Base-by-base conservation (phyloP, 2,329 filamentous ascomycete species). In the Zymoseptoria pseudotritici region DNA sequence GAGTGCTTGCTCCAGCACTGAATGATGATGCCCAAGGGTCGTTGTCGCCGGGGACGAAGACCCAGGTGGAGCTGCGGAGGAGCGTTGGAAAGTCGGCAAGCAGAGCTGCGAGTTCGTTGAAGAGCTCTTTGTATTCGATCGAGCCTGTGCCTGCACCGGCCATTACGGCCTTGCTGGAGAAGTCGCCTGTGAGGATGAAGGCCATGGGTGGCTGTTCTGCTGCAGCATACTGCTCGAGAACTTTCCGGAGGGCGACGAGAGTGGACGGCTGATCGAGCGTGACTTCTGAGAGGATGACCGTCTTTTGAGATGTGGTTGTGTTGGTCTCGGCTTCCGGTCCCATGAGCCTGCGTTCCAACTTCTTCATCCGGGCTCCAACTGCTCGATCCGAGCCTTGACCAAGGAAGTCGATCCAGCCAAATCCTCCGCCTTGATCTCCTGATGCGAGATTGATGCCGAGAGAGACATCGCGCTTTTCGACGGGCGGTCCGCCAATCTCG, bases 331-430 rank as follows among this genome's bases (percentile, higher is more conserved):
- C 42, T 62, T 67, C 46, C 1, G 65, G 58, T 7, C 69, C 72
- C 5, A 93, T 77, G 2, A 94, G 78, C 54, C 86, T 83, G 42
- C 84, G 80, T 71, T 96, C 89, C 0, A 97, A 80, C 61, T 83
- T 86, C 58, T 90, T 85, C 93, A 97, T 97, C 59, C 88, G 87
- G 1, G 83, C 74, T 0, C 93, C 92, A 0, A 88, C 84, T 6
- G 91, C 91, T 53, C 91, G 87, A 73, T 96, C 91, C 69, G 91
- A 96, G 42, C 93, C 93, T 1, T 94, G 84, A 5, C 93, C 94
- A 1, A 97, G 80, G 71, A 97, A 99, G 73, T 97, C 94, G 57
- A 96, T 91, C 92, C 94, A 99, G 51, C 94, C 94, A 71, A 97
- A 97, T 0, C 90, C 90, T 60, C 89, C 89, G 26, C 87, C 88